Base-by-base conservation (phyloP, 2,329 filamentous ascomycete species). In the Apiospora rasikravindrae region DNA sequence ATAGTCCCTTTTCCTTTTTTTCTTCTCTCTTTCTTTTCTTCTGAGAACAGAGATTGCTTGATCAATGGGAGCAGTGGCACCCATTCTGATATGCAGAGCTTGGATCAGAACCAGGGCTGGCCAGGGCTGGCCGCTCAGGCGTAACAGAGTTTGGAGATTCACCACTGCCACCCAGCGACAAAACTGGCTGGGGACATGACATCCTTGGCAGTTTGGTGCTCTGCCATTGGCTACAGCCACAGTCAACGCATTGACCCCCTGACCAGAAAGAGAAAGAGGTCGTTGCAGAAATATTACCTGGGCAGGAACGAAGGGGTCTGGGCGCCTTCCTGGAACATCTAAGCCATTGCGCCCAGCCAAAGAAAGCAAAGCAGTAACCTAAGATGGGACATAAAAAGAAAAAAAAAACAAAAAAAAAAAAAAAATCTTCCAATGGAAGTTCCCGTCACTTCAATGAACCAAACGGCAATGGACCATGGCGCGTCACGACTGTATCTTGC, bases 281-380 rank as follows among this genome's bases (percentile, higher is more conserved):
- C 53, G 53, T 61, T 61, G 16, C 53, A 37, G 53, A 61, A 61
- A 11, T 11, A 57, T 19, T 57, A 14, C 26, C 14, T 24, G 22
- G 45, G 51, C 26, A 57, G 13, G 51, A 8, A 19, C 26, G 51
- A 33, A 16, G 51, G 51, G n/a, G n/a, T n/a, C n/a, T n/a, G n/a
- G n/a, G n/a, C n/a, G 51, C 24, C 51, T 37, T 61, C 29, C 24
- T 61, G 53, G 29, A 61, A 61, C 53, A 61, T 61, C 53, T 61
- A 61, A 37, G 53, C 53, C 53, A 61, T 61, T 8, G 53, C 19
- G 53, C 53, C 53, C 26, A 33, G 26, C 6, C 45, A n/a, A n/a
- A 49, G 45, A 2, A 4, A n/a, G n/a, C n/a, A n/a, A n/a, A n/a
- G n/a, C n/a, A n/a, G n/a, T n/a, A n/a, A n/a, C n/a, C n/a, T n/a